Base-by-base conservation (phyloP, 768 basidiomycete species). In the Cytidiella melzeri region DNA sequence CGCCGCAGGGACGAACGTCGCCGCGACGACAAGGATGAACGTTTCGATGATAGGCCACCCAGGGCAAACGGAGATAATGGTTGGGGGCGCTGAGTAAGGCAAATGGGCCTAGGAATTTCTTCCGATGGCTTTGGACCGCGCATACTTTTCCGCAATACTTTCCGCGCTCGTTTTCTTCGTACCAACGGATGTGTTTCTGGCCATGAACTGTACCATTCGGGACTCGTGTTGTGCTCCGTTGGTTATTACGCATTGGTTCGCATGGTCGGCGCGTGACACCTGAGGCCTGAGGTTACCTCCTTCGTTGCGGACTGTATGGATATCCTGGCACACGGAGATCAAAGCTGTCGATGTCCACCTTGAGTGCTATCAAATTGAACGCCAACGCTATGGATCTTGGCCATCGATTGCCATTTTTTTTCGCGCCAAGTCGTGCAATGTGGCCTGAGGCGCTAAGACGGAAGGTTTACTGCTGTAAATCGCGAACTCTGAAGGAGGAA, bases 1-100 rank as follows among this genome's bases (percentile, higher is more conserved):
- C 86, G 88, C 64, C 84, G 84, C 73, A 85, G 85, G 82, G 86
- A 89, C 64, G 83, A 84, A 67, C 76, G 78, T 70, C 81, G 83
- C 69, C 84, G 87, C 70, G 87, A 89, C 57, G 87, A 88, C 62
- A 90, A 83, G 72, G 86, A 89, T 61, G 86, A 87, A 46, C 83
- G 83, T 41, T 85, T 69, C 69, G 87, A 90, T 46, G 87, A 89
- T 55, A 79, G 87, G 69, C 70, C 78, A 51, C 62, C 84, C 63
- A 81, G 83, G 71, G 70, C 79, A 63, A 87, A 86, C 71, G 85
- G 86, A 64, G 87, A 89, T 72, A 82, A 52, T 55, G 60, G 60
- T 37, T 64, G 62, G 62, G 57, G 56, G 41, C 62, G 62, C 52
- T 64, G 55, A 61, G 56, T 23, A 38, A 15, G 47, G 54, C 56